Conservation (phyloP, 768 basidiomycete species). For the Galerina sulciceps region DNA sequence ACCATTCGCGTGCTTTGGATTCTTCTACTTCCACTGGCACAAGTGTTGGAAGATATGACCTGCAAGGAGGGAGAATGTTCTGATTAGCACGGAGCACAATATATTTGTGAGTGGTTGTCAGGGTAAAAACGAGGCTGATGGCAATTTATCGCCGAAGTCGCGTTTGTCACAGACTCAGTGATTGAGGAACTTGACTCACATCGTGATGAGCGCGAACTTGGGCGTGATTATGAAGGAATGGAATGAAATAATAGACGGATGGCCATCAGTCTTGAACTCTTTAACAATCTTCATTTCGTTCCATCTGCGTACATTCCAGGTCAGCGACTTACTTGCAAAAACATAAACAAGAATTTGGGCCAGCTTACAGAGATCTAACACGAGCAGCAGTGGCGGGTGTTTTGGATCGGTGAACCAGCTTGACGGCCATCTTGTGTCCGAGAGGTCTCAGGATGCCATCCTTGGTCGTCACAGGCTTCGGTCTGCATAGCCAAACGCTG, state of each 20-base stretch:
- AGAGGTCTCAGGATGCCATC: slow-evolving; percentile 40
- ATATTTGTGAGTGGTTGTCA: slow-evolving; percentile 13
- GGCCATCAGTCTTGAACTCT: slow-evolving; percentile 80
- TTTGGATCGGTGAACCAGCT: slow-evolving; percentile 90
- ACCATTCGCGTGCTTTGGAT: slow-evolving; percentile 77
- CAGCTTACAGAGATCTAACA: slow-evolving; percentile 80
- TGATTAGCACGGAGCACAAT: not conserved
- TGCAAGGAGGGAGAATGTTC: slow-evolving; percentile 33
- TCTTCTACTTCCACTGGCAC: slow-evolving; percentile 91
- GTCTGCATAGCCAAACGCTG: slow-evolving; percentile 80
- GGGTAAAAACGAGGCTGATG: slow-evolving; percentile 11
- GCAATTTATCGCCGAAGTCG: not conserved
- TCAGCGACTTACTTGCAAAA: not conserved
- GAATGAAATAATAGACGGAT: slow-evolving; percentile 92
- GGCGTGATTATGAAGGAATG: slow-evolving; percentile 94
- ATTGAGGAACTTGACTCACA: slow-evolving; percentile 55
- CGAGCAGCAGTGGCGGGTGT: slow-evolving; percentile 87
- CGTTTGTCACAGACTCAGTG: not conserved
- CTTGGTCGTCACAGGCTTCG: slow-evolving; percentile 49
- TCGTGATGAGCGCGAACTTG: slow-evolving; percentile 89
- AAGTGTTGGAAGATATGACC: slow-evolving; percentile 86
- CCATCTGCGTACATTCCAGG: slow-evolving; percentile 60
- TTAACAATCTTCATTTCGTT: slow-evolving; percentile 98
- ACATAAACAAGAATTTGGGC: not conserved
- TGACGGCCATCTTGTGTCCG: slow-evolving; percentile 79